Percentiles rank a stretch among this genome's conserved stretches.
Evolutionary conservation across 1,139 yeast species (phyloP).

Genomic region (Yamadazyma dendronema): DNA sequence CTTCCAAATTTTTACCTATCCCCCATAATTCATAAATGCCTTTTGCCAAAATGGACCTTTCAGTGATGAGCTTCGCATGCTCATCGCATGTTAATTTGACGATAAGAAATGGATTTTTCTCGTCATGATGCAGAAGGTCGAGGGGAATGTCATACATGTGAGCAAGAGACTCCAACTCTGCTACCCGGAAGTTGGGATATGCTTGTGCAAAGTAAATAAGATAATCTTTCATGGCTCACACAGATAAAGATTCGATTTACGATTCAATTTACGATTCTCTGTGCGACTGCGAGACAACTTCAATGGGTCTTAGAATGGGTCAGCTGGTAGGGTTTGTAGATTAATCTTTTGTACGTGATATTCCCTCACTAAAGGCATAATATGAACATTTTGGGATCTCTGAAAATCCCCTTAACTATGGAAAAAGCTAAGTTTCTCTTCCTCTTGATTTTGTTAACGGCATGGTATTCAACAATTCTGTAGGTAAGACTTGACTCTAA

Average conservation of each 20-base stretch:
- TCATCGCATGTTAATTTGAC: constrained; percentile 63
- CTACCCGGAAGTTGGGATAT: constrained; percentile 71
- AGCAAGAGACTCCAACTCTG: constrained; percentile 86
- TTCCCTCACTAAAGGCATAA: too few species aligned
- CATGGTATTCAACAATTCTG: too few species aligned
- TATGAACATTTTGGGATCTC: too few species aligned
- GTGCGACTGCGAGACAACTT: too few species aligned
- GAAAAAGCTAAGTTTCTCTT: too few species aligned
- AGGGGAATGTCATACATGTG: constrained; percentile 52
- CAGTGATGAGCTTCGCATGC: constrained; percentile 63
- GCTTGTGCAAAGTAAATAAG: constrained; percentile 81
- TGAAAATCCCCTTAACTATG: too few species aligned
- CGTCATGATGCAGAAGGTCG: constrained; percentile 61
- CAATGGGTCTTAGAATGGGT: neutral
- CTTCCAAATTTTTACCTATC: constrained; percentile 53
- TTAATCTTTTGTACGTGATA: too few species aligned
- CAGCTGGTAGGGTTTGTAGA: too few species aligned
- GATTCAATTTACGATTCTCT: too few species aligned
- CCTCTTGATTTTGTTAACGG: too few species aligned
- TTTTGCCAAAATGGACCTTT: constrained; percentile 66
- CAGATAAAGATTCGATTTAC: too few species aligned
- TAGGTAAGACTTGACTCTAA: too few species aligned
- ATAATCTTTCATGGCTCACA: constrained; percentile 56
- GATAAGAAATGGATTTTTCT: constrained; percentile 65
- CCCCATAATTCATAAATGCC: constrained; percentile 91